phyloP scores from a whole-genome alignment of 352 stramenopile genomes.

The Peronospora destructor region DNA sequence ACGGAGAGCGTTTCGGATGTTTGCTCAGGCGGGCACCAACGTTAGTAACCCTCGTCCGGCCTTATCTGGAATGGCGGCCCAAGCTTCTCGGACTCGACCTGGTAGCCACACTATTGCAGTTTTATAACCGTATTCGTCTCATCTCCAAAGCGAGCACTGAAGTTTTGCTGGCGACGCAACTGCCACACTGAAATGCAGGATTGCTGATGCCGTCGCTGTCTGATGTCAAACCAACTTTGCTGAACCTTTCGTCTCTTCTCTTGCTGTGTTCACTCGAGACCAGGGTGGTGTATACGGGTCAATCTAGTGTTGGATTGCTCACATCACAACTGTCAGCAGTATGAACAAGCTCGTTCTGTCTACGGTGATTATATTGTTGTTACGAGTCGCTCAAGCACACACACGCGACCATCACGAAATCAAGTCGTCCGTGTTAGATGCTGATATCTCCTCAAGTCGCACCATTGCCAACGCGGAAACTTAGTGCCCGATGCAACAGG shows the following conservation, averaged over 20 bases:
- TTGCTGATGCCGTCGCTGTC: not conserved
- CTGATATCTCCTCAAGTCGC: not conserved
- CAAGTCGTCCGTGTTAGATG: constrained; percentile 3
- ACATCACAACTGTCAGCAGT: constrained; percentile 13
- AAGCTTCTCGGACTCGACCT: not conserved
- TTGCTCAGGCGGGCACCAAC: constrained; percentile 5
- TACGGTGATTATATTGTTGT: constrained; percentile 3
- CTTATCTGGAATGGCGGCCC: not conserved
- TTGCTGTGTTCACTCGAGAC: too few relatives aligned
- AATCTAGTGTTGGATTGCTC: constrained; percentile 4
- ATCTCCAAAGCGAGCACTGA: not conserved
- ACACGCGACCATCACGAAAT: constrained; percentile 1
- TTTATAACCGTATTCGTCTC: constrained; percentile 11
- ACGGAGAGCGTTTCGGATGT: constrained; percentile 8
- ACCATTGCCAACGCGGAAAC: constrained; percentile 4
- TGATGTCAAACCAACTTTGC: constrained; percentile 11
- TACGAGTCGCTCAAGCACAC: constrained; percentile 7
- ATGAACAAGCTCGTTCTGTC: constrained; percentile 15
- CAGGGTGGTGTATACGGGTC: too few relatives aligned
- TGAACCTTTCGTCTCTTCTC: constrained; percentile 13
- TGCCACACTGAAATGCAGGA: constrained; percentile 3
- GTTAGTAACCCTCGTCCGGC: not conserved
- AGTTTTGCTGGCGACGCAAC: constrained; percentile 3
- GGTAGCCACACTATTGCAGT: constrained; percentile 11
- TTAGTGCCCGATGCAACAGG: not conserved